Conservation (phyloP, 2,329 filamentous ascomycete species). For the Sclerotiophoma versabilis region DNA sequence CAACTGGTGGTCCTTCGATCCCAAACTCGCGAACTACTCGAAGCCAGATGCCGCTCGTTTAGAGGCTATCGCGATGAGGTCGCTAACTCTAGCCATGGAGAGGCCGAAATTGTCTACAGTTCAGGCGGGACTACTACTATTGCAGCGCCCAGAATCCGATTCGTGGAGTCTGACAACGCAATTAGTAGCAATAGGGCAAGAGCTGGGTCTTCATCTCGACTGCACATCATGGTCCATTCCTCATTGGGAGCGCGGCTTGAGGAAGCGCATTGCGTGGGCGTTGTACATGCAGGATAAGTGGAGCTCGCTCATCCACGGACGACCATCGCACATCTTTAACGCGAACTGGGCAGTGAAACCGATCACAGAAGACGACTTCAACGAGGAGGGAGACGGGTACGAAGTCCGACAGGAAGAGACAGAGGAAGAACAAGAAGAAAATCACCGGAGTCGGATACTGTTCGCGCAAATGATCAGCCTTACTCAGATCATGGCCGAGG, state of each 20-base stretch:
- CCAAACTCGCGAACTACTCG: constrained; percentile 67
- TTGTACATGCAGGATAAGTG: constrained; percentile 95
- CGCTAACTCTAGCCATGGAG: constrained; percentile 78
- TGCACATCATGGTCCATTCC: constrained; percentile 88
- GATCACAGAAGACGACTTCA: constrained; percentile 73
- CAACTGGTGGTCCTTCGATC: constrained; percentile 84
- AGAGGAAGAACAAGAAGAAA: constrained; percentile 67
- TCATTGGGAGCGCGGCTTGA: constrained; percentile 82
- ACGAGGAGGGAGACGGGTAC: constrained; percentile 66
- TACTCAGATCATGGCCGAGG: constrained; percentile 77
- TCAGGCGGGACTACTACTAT: constrained; percentile 76
- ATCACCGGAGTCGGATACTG: constrained; percentile 71
- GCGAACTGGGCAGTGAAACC: constrained; percentile 78
- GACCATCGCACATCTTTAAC: constrained; percentile 77
- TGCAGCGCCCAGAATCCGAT: constrained; percentile 77
- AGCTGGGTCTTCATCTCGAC: constrained; percentile 87
- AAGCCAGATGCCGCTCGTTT: constrained; percentile 76
- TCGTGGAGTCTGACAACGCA: constrained; percentile 88
- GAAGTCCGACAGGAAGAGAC: constrained; percentile 54
- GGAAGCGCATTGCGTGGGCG: constrained; percentile 88
- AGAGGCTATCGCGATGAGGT: constrained; percentile 75
- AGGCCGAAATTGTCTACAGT: constrained; percentile 82
- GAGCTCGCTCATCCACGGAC: constrained; percentile 83
- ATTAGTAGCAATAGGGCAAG: constrained; percentile 83
- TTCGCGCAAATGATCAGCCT: constrained; percentile 79